Percentiles rank a stretch among this genome's conserved stretches.
These are phyloP conservation scores for Trypanosoma scelopori DNA, from an alignment of 208 protist genomes.

Conservation along the genomic window DNA sequence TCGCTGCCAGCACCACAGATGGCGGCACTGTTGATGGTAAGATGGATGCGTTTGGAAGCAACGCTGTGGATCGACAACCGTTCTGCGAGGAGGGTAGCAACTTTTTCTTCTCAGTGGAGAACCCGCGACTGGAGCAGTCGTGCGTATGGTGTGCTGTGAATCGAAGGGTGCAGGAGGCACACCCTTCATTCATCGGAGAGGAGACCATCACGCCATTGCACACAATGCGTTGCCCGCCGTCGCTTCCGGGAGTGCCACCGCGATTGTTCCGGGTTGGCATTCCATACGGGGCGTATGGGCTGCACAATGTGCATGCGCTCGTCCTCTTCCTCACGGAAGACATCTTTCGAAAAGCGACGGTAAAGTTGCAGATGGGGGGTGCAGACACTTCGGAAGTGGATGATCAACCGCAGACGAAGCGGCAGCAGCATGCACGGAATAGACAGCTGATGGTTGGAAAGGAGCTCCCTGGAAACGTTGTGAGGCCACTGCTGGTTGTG, in stretches of 20 bases:
- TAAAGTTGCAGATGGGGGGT: conserved; percentile 11
- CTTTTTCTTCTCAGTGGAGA: conserved; percentile 70
- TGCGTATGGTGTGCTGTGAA: conserved; percentile 81
- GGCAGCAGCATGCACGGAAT: not conserved
- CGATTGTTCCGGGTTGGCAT: conserved; percentile 52
- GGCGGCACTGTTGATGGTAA: not conserved
- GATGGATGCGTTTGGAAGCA: not conserved
- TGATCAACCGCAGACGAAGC: not conserved
- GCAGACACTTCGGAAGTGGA: not conserved
- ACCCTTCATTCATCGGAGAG: conserved; percentile 29
- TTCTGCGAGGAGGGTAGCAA: conserved; percentile 64
- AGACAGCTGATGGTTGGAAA: conserved; percentile 19
- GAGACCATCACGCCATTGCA: conserved; percentile 53
- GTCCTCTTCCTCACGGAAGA: conserved; percentile 57
- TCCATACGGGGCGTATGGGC: conserved; percentile 53
- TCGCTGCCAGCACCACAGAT: not conserved
- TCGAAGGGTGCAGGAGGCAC: conserved; percentile 28
- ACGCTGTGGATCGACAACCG: conserved; percentile 4
- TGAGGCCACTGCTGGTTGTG: conserved; percentile 59
- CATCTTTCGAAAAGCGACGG: conserved; percentile 56
- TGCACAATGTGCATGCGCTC: conserved; percentile 55
- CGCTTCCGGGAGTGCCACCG: conserved; percentile 62
- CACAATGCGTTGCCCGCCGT: conserved; percentile 59
- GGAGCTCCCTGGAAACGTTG: conserved; percentile 23
- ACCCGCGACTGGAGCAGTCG: conserved; percentile 53